A percentile compares a stretch with the other conserved stretches of the same genome.
Conservation (phyloP, 768 basidiomycete species). For the Pleurotus salmoneostramineus region DNA sequence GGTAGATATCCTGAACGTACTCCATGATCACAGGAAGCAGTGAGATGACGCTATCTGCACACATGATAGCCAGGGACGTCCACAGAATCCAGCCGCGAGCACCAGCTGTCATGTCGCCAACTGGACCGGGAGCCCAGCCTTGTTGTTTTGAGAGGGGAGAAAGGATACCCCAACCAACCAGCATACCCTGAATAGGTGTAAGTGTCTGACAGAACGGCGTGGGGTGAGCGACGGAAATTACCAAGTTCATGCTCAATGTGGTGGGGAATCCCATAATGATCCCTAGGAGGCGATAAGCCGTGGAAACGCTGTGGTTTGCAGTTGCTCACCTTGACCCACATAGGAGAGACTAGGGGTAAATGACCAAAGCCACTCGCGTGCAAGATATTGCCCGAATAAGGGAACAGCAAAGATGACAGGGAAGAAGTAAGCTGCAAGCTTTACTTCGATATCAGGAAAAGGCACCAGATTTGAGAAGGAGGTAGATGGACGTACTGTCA, state of each 20-base stretch:
- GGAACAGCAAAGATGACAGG: constrained; percentile 87
- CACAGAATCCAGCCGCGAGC: constrained; percentile 98
- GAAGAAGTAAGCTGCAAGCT: constrained; percentile 88
- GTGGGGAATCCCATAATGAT: constrained; percentile 99
- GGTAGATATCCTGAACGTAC: constrained; percentile 33
- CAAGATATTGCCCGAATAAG: constrained; percentile 78
- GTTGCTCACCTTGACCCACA: constrained; percentile 75
- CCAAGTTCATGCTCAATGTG: constrained; percentile 89
- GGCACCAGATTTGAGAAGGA: constrained; percentile 4
- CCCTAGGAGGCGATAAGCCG: constrained; percentile 33
- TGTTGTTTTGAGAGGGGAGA: constrained; percentile 78
- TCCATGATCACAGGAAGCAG: constrained; percentile 72
- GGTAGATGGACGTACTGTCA: constrained; percentile 60
- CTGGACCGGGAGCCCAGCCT: constrained; percentile 94
- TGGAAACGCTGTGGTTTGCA: constrained; percentile 3
- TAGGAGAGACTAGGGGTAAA: constrained; percentile 92
- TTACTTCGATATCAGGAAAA: no score
- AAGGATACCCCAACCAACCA: constrained; percentile 95
- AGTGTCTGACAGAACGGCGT: constrained; percentile 3
- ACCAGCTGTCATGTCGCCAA: constrained; percentile 81
- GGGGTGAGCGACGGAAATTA: constrained; percentile 25
- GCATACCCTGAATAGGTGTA: constrained; percentile 66
- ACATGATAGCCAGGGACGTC: constrained; percentile 95
- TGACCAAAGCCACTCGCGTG: constrained; percentile 88
- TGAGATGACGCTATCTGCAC: constrained; percentile 84